A percentile compares a stretch with the other conserved stretches of the same genome.
phyloP scores from a whole-genome alignment of 1,284 basidiomycete genomes.

The Cystobasidium sp. region DNA sequence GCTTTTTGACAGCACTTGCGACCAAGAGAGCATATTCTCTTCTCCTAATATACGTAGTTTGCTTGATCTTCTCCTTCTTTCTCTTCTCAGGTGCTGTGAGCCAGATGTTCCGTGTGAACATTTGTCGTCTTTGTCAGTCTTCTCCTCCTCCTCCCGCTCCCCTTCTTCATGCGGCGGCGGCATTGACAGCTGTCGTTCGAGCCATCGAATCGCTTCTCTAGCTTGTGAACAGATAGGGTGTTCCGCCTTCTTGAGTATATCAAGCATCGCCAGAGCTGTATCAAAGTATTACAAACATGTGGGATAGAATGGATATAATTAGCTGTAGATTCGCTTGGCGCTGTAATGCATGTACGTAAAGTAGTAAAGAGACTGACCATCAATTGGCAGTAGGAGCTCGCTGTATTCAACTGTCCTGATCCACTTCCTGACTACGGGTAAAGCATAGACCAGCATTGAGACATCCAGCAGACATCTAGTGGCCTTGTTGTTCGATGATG shows the following conservation, averaged over 20 bases:
- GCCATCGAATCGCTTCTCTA: conserved; percentile 21
- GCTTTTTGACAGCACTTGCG: neutral
- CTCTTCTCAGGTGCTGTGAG: too few relatives aligned
- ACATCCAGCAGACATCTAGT: neutral
- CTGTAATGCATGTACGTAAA: neutral
- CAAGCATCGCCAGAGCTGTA: conserved; percentile 4
- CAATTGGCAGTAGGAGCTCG: conserved; percentile 8
- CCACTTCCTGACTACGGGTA: conserved; percentile 5
- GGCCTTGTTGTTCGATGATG: neutral
- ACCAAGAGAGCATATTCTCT: neutral
- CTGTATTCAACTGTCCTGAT: neutral
- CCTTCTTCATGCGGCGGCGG: neutral
- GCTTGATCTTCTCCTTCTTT: neutral
- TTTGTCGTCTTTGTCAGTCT: neutral
- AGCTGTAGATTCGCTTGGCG: neutral
- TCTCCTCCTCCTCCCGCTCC: neutral
- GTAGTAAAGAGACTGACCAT: conserved; percentile 22
- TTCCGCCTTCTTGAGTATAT: conserved; percentile 15
- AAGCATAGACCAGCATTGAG: neutral
- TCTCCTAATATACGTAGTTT: neutral
- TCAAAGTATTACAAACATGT: neutral
- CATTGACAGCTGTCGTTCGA: neutral
- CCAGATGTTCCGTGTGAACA: too few relatives aligned
- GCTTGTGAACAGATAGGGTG: conserved; percentile 1
- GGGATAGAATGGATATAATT: conserved; percentile 1